Evolutionary conservation across 306 rosid species (phyloP).

Genomic region (Dalbergia cultrata): DNA sequence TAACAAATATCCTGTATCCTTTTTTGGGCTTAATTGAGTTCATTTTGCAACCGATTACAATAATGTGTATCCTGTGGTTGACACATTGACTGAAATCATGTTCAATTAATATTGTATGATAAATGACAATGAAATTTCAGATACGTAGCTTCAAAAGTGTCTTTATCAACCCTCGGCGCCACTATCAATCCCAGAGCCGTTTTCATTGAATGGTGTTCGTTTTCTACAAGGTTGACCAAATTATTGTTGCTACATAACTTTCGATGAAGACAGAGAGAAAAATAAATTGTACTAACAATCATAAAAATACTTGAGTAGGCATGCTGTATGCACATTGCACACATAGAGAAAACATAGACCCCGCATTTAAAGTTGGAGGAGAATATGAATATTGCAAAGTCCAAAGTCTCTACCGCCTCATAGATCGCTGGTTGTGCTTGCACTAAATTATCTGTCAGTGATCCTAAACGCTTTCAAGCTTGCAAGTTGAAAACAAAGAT

Average conservation of each 20-base stretch:
- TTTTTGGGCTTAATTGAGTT: too few species aligned
- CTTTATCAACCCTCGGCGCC: not conserved
- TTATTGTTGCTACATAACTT: not conserved
- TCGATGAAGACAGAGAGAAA: not conserved
- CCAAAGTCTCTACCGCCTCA: slow-evolving; percentile 2
- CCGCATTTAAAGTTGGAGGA: not conserved
- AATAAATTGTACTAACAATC: not conserved
- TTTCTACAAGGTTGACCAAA: not conserved
- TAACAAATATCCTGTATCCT: too few species aligned
- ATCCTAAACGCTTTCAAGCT: slow-evolving; percentile 41
- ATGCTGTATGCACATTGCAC: not conserved
- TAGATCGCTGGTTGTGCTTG: slow-evolving; percentile 15
- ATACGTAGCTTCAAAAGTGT: not conserved
- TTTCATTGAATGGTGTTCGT: not conserved
- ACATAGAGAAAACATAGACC: not conserved
- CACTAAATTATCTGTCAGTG: not conserved
- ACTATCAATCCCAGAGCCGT: too few species aligned
- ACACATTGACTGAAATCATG: not conserved
- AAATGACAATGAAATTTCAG: not conserved
- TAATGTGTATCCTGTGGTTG: slow-evolving; percentile 11
- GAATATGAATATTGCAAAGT: not conserved
- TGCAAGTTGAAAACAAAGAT: not conserved
- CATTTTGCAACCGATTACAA: not conserved
- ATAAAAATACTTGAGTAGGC: not conserved
- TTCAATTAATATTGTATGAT: not conserved